Percentiles rank a stretch among this genome's conserved stretches.
Conservation (phyloP, 2,329 filamentous ascomycete genomes). For the Talaromyces piceae region DNA sequence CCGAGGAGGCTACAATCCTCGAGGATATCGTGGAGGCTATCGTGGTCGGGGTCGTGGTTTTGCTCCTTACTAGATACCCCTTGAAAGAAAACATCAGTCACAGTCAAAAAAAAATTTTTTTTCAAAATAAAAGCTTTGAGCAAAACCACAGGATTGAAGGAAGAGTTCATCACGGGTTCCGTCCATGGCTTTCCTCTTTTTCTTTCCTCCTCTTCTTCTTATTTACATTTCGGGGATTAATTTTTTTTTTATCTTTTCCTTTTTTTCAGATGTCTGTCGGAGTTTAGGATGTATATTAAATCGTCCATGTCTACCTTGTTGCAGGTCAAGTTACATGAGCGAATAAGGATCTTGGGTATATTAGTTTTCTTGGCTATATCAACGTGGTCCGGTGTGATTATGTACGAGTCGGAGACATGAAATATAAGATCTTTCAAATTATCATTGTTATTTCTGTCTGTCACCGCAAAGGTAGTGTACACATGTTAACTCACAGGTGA, state of each 20-base stretch:
- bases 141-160: background rate
- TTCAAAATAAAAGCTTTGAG: background rate
- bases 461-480: no score
- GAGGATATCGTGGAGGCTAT: slow-evolving; percentile 52
- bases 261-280: slow-evolving; percentile 23
- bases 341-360: slow-evolving; percentile 11
- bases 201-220: no score
- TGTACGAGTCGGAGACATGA: background rate
- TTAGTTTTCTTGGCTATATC: background rate
- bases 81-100: background rate
- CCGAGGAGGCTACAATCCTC: slow-evolving; percentile 38
- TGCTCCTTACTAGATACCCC: slow-evolving; percentile 35
- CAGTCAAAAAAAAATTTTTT: background rate
- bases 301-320: slow-evolving; percentile 2
- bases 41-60: slow-evolving; percentile 41
- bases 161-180: background rate
- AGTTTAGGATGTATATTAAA: slow-evolving; percentile 31
- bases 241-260: no score
- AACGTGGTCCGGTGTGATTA: background rate
- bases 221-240: slow-evolving; percentile 8
- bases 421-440: no score
- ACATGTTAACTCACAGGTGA: no score
- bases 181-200: no score
- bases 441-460: no score
- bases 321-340: slow-evolving; percentile 16